Evolutionary conservation across 1,284 basidiomycete species (phyloP), one percentile per base, ranked within the genome.

Genomic region (Cerioporus squamosus): DNA sequence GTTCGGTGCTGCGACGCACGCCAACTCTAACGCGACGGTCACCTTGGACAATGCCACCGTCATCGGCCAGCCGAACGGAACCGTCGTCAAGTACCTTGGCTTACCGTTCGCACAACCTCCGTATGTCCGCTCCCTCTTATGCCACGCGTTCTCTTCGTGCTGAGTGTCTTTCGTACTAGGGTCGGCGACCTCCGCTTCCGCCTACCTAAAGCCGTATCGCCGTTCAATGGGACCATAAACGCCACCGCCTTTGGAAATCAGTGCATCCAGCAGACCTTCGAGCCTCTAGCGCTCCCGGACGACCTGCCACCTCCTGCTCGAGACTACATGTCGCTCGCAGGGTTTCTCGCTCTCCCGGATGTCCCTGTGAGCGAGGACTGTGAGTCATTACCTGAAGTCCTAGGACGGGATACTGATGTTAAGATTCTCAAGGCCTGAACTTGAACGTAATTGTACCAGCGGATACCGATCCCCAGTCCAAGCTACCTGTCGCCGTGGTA

Each of bases 371-470:
- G 52, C 48, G 67, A 68, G 40, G 66, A 68, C 26, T 68, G 66
- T 65, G 22, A 9, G 49, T 42, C 8, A n/a, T 3, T 12, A 36
- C 8, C 33, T 6, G 3, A 12, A 4, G 33, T 15, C 12, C 10
- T 12, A 18, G 40, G 3, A 12, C 2, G 10, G 5, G 3, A 36
- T 10, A 10, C 33, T 42, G 20, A 36, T 36, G 1, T 18, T 9
- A 9, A 12, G 40, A 18, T 5, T 6, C 9, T 18, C n/a, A 5
- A 74, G 82, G 81, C 63, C 66, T 83, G 15, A 74, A 73, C 20
- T 46, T 82, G 48, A 82, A 82, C 60, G 72, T 83, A 14, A 63
- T 75, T 24, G 69, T 70, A 0, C 74, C 79, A 0, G 58, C 57
- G 5, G 62, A 57, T 10, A 54, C 67, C 1, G 59, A 54, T 0